Evolutionary conservation across 108 stramenopile species (phyloP).

Genomic region (Bacterosira constricta): DNA sequence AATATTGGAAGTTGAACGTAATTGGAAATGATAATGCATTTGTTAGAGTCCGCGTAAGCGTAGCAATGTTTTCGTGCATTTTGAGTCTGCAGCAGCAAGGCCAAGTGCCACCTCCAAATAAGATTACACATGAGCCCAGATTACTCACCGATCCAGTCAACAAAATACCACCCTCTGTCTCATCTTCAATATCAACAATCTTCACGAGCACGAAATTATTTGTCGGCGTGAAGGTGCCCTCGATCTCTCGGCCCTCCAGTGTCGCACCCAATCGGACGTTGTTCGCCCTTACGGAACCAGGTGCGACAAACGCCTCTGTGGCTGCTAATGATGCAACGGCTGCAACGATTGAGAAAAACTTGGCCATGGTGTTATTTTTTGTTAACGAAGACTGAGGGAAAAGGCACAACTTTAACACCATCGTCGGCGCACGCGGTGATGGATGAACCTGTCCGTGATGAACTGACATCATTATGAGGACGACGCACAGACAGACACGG

Average conservation of each 20-base stretch:
- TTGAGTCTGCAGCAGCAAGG: no score
- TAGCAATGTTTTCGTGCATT: no score
- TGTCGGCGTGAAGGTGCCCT: constrained; percentile 63
- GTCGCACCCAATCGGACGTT: constrained; percentile 18
- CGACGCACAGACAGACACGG: no score
- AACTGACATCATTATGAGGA: no score
- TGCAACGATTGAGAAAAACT: constrained; percentile 9
- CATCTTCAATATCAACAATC: constrained; percentile 56
- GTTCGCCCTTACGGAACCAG: constrained; percentile 1
- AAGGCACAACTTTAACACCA: no score
- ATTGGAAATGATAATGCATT: no score
- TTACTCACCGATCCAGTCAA: constrained; percentile 67
- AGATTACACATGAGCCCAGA: no score
- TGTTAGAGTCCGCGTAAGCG: no score
- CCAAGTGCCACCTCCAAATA: neutral
- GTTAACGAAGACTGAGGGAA: no score
- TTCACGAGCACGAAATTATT: constrained; percentile 88
- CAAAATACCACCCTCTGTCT: constrained; percentile 83
- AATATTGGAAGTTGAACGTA: no score
- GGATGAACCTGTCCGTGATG: neutral
- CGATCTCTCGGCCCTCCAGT: constrained; percentile 71
- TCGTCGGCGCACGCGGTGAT: neutral
- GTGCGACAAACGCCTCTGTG: neutral
- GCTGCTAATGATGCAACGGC: neutral
- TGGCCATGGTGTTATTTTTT: constrained; percentile 28